Conservation (phyloP, 805 yeast genomes). For the Lachancea kluyveri region DNA sequence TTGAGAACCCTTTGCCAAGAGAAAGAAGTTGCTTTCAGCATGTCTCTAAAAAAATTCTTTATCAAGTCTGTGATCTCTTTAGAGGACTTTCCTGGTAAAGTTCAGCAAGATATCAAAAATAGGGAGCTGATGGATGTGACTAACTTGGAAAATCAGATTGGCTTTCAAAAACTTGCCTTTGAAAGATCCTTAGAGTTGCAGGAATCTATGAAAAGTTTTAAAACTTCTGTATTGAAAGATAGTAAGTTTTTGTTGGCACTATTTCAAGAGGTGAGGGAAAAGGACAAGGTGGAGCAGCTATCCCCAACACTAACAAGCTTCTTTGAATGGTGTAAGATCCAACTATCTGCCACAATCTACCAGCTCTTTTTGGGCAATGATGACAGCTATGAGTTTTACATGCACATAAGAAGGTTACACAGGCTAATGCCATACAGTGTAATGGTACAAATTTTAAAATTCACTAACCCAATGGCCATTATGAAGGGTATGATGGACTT, state of each 20-base stretch:
- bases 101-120: conserved; percentile 44
- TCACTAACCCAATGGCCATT: conserved; percentile 83
- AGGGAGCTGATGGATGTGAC: conserved; percentile 60
- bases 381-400: conserved; percentile 67
- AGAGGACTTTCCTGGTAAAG: conserved; percentile 38
- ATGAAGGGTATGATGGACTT: conserved; percentile 75
- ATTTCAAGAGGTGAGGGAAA: conserved; percentile 58
- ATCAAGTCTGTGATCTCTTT: conserved; percentile 22
- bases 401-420: conserved; percentile 68
- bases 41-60: conserved; percentile 49
- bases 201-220: conserved; percentile 52
- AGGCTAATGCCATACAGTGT: conserved; percentile 72
- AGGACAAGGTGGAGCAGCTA: conserved; percentile 46
- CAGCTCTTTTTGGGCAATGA: conserved; percentile 78
- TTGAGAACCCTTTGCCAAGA: conserved; percentile 46
- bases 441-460: conserved; percentile 67
- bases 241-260: conserved; percentile 53
- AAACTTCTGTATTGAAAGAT: conserved; percentile 43
- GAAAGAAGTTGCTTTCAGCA: conserved; percentile 49
- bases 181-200: conserved; percentile 49
- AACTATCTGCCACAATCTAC: conserved; percentile 78
- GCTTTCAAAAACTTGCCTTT: conserved; percentile 66
- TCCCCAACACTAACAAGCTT: conserved; percentile 65
- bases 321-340: conserved; percentile 76
- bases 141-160: conserved; percentile 54